Conservation (phyloP, 2,329 filamentous ascomycete species). For the Tolypocladium endophyticum region DNA sequence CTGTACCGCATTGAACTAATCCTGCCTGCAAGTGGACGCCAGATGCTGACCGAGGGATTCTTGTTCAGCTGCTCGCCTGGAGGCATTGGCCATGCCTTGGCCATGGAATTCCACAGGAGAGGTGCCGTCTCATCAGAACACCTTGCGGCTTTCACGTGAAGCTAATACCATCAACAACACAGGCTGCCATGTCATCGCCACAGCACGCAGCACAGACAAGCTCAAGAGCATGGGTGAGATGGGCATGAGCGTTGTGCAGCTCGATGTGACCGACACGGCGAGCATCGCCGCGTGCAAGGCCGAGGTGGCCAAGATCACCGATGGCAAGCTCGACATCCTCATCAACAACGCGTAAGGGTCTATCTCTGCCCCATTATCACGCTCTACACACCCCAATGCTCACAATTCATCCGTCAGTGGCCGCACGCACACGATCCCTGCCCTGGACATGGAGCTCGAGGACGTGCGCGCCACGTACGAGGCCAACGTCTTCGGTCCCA, state of each 20-base stretch:
- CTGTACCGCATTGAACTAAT: not conserved
- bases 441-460: conserved; percentile 39
- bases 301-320: conserved; percentile 35
- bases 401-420: conserved; percentile 24
- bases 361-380: not conserved
- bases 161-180: not conserved
- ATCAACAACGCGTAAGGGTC: conserved; percentile 46
- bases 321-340: conserved; percentile 44
- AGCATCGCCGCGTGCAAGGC: conserved; percentile 39
- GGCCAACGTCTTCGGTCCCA: conserved; percentile 46
- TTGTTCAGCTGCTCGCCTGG: conserved; percentile 43
- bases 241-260: conserved; percentile 37
- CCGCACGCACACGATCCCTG: conserved; percentile 38
- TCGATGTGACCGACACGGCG: conserved; percentile 42
- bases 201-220: conserved; percentile 39
- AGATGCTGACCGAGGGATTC: not conserved
- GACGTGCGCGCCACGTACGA: conserved; percentile 44
- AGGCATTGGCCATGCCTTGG: conserved; percentile 46
- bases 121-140: conserved; percentile 21
- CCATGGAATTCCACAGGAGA: conserved; percentile 39
- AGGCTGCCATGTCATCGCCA: conserved; percentile 42
- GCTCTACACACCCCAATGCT: not conserved
- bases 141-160: not conserved
- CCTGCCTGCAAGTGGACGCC: not conserved
- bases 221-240: conserved; percentile 31